A percentile compares a stretch with the other conserved stretches of the same genome.
phyloP scores from a whole-genome alignment of 1,284 basidiomycete species.

The Bondarzewia mesenterica region DNA sequence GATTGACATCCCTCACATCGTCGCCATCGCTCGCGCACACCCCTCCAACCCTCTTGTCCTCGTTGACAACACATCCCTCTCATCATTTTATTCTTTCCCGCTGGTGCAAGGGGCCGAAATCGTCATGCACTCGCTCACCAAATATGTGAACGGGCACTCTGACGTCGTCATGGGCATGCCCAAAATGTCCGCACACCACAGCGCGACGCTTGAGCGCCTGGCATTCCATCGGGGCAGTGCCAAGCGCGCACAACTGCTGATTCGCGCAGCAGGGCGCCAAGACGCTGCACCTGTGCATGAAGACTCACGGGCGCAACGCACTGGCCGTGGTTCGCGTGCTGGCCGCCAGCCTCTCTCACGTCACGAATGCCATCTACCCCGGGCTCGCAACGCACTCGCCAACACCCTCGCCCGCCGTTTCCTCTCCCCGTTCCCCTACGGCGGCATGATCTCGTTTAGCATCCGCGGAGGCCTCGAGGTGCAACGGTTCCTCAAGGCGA shows the following conservation, averaged over 20 bases:
- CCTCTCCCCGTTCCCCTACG: conserved; percentile 73
- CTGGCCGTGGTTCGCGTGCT: conserved; percentile 70
- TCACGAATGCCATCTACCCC: conserved; percentile 83
- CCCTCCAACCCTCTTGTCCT: conserved; percentile 62
- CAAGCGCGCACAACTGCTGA: conserved; percentile 87
- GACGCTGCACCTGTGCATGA: conserved; percentile 84
- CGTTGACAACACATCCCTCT: conserved; percentile 90
- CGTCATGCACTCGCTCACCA: conserved; percentile 77
- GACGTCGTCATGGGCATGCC: conserved; percentile 87
- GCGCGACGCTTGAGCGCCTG: conserved; percentile 42
- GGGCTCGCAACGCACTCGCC: conserved; percentile 58
- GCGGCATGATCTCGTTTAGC: conserved; percentile 79
- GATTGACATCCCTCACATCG: conserved; percentile 67
- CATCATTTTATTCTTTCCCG: conserved; percentile 87
- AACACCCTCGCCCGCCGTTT: conserved; percentile 56
- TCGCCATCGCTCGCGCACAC: conserved; percentile 50
- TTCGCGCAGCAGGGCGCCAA: conserved; percentile 88
- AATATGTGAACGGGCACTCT: conserved; percentile 92
- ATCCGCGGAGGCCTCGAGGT: conserved; percentile 52
- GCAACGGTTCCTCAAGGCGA: conserved; percentile 62
- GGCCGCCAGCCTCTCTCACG: conserved; percentile 41
- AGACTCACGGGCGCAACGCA: conserved; percentile 81
- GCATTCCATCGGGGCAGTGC: conserved; percentile 86
- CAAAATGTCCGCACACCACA: conserved; percentile 56
- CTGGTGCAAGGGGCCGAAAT: conserved; percentile 81